Conservation (phyloP, 441 rosid species). For the Aleurites moluccanus region DNA sequence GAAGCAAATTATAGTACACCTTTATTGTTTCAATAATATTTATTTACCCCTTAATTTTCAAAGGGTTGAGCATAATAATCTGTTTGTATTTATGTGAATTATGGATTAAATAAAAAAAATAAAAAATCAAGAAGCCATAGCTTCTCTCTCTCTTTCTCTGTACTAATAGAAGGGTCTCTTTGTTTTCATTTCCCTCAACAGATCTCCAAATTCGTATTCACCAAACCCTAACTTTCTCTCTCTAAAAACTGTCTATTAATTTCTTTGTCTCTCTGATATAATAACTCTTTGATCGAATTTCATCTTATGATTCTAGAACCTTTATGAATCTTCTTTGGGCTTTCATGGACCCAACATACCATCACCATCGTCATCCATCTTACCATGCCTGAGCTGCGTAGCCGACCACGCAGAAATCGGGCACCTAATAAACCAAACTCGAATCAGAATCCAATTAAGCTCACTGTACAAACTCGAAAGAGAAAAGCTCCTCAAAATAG, state of each 20-base stretch:
- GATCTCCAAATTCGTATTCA: conserved; percentile 33
- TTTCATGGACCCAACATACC: conserved; percentile 35
- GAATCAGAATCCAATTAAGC: conserved; percentile 28
- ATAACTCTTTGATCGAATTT: conserved; percentile 18
- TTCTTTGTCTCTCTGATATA: not conserved
- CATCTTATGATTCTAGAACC: conserved; percentile 41
- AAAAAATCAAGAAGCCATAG: not conserved
- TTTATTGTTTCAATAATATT: no score
- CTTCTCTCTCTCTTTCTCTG: not conserved
- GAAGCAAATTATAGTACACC: no score
- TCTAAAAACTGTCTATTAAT: not conserved
- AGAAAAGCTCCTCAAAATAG: conserved; percentile 26
- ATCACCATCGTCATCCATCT: conserved; percentile 3
- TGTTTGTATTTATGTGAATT: no score
- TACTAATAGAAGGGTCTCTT: conserved; percentile 7
- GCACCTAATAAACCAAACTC: conserved; percentile 27
- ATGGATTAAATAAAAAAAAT: not conserved
- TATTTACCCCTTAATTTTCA: no score
- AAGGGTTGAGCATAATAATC: no score
- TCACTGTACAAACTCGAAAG: conserved; percentile 31
- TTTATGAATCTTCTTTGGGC: conserved; percentile 30
- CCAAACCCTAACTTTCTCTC: conserved; percentile 35
- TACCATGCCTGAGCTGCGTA: conserved; percentile 58
- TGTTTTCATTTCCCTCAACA: conserved; percentile 37
- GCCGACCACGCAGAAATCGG: conserved; percentile 46